These are phyloP conservation scores for Neonectria ditissima DNA, from an alignment of 2,329 filamentous ascomycete genomes.

Conservation along the genomic window DNA sequence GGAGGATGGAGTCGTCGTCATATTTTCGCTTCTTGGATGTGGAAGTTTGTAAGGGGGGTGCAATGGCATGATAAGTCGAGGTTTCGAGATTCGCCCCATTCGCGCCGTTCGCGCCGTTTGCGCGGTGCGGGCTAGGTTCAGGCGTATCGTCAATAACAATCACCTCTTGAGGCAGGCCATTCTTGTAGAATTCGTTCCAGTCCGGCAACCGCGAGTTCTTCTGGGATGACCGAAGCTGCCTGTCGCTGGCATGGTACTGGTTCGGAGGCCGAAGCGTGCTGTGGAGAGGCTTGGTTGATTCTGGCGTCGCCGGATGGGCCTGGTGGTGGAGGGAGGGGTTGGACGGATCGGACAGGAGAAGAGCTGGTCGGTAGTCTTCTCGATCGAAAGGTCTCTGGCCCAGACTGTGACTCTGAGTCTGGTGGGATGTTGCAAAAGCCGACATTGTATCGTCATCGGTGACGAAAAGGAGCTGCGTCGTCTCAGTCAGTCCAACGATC, in stretches of 20 bases:
- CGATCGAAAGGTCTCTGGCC: slow-evolving; percentile 1
- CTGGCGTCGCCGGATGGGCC: not conserved
- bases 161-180: slow-evolving; percentile 84
- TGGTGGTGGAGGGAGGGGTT: slow-evolving; percentile 8
- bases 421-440: not conserved
- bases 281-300: not conserved
- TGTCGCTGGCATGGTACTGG: slow-evolving; percentile 1
- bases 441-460: slow-evolving; percentile 6
- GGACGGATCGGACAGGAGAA: slow-evolving; percentile 1
- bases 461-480: slow-evolving; percentile 4
- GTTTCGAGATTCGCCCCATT: not conserved
- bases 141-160: slow-evolving; percentile 86
- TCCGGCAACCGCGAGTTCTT: slow-evolving; percentile 62
- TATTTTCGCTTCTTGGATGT: slow-evolving; percentile 4
- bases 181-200: slow-evolving; percentile 85
- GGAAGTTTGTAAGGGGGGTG: not conserved
- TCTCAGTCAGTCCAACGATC: not conserved
- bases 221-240: slow-evolving; percentile 2
- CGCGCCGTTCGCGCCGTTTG: not conserved
- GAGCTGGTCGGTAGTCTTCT: slow-evolving; percentile 6
- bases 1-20: not conserved
- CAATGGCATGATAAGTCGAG: not conserved
- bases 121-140: slow-evolving; percentile 52
- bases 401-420: not conserved
- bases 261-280: slow-evolving; percentile 2